These are phyloP conservation scores for Erythrobasidium hasegawianum DNA, from an alignment of 1,284 basidiomycete genomes.

Conservation along the genomic window DNA sequence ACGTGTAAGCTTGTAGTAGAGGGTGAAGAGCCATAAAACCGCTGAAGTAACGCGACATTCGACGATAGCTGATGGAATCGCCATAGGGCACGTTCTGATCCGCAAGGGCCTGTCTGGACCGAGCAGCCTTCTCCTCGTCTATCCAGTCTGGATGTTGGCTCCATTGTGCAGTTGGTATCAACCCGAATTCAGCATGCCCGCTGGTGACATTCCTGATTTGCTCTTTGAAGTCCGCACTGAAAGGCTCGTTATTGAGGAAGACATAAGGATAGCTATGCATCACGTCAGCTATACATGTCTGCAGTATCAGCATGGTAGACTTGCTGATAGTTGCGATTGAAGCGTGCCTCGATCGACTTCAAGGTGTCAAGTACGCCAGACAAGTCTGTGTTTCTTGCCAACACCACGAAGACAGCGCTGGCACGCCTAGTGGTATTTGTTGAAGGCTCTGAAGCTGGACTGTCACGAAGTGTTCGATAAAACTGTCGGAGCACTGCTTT, in stretches of 20 bases:
- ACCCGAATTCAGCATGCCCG: constrained; percentile 59
- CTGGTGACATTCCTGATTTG: constrained; percentile 41
- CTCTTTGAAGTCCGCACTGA: constrained; percentile 49
- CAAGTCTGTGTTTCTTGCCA: constrained; percentile 79
- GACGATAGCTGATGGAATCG: constrained; percentile 66
- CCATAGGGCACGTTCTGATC: constrained; percentile 80
- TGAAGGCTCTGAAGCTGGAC: background rate
- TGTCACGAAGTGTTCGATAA: too few species aligned
- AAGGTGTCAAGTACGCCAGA: constrained; percentile 58
- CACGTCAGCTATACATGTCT: background rate
- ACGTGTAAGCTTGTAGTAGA: constrained; percentile 65
- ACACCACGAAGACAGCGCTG: constrained; percentile 77
- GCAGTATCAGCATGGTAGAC: background rate
- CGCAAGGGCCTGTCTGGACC: constrained; percentile 63
- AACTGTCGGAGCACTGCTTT: too few species aligned
- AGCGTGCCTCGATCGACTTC: constrained; percentile 38
- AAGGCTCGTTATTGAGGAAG: constrained; percentile 50
- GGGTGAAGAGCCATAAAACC: constrained; percentile 77
- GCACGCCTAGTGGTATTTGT: constrained; percentile 54
- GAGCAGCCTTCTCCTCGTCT: constrained; percentile 60
- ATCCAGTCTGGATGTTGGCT: constrained; percentile 56
- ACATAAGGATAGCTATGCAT: constrained; percentile 48
- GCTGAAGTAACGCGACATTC: constrained; percentile 92
- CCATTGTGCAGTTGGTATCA: constrained; percentile 79
- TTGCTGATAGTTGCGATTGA: constrained; percentile 34